Evolutionary conservation across 345 rosid genomes (phyloP).

Genomic region (Moricandia moricandioides): DNA sequence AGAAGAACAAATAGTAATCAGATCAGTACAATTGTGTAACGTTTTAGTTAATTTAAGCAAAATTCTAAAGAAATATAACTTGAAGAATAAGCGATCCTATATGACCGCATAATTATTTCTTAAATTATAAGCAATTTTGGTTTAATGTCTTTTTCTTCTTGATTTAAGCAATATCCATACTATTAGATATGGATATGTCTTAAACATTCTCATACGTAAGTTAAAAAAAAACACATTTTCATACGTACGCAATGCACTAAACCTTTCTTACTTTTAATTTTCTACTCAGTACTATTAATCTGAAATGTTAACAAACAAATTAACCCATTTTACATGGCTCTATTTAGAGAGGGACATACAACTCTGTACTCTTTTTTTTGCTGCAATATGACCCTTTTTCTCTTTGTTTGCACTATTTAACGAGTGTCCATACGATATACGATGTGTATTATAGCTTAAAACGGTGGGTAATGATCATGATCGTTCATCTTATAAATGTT

Average conservation of each 20-base stretch:
- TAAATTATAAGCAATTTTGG: conserved; percentile 23
- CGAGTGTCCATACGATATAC: not conserved
- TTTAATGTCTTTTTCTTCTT: conserved; percentile 30
- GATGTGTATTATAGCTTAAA: not conserved
- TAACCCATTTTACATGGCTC: not conserved
- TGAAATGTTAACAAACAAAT: not conserved
- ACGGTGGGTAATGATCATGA: not conserved
- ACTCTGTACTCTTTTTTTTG: not conserved
- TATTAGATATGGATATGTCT: not conserved
- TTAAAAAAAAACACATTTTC: not conserved
- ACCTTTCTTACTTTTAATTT: not conserved
- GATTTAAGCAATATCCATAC: not conserved
- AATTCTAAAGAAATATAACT: not conserved
- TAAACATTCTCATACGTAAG: not conserved
- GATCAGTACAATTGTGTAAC: not conserved
- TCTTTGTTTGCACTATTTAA: not conserved
- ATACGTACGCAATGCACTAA: not conserved
- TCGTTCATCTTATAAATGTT: conserved; percentile 28
- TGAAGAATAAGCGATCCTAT: not conserved
- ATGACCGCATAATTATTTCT: conserved; percentile 25
- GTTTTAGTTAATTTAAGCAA: conserved; percentile 5
- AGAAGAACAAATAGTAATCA: too few relatives aligned
- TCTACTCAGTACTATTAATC: not conserved
- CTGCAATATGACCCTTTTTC: not conserved
- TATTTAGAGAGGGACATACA: not conserved